A percentile compares a stretch with the other conserved stretches of the same genome.
Conservation (phyloP, 2,329 filamentous ascomycete genomes). For the Colletotrichum paranaense region DNA sequence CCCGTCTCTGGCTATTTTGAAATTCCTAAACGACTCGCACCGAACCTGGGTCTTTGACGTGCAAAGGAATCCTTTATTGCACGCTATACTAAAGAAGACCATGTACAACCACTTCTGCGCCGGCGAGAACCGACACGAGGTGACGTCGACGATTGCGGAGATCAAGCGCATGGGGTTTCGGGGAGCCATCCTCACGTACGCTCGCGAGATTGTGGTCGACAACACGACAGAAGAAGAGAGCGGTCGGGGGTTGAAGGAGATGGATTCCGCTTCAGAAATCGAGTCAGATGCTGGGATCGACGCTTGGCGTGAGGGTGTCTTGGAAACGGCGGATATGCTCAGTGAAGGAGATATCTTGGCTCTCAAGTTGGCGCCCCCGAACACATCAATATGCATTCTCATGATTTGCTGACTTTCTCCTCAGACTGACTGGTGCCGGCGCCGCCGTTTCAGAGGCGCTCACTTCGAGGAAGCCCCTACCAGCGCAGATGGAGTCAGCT, state of each 20-base stretch:
- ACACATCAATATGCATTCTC: too few relatives aligned
- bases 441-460: slow-evolving; percentile 76
- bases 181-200: slow-evolving; percentile 88
- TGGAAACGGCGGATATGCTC: slow-evolving; percentile 80
- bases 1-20: neutral
- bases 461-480: slow-evolving; percentile 70
- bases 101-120: slow-evolving; percentile 95
- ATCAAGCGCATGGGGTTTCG: slow-evolving; percentile 82
- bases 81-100: slow-evolving; percentile 78
- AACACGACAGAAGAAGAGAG: slow-evolving; percentile 60
- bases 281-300: slow-evolving; percentile 66
- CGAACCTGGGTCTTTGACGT: slow-evolving; percentile 64
- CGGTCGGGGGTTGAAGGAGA: slow-evolving; percentile 53
- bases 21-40: slow-evolving; percentile 19
- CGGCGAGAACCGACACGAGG: slow-evolving; percentile 78
- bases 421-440: slow-evolving; percentile 84
- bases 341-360: slow-evolving; percentile 73
- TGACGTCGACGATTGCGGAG: slow-evolving; percentile 70
- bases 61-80: slow-evolving; percentile 79
- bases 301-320: slow-evolving; percentile 80
- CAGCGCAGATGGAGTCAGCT: slow-evolving; percentile 73
- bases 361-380: slow-evolving; percentile 60
- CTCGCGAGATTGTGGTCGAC: slow-evolving; percentile 80
- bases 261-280: slow-evolving; percentile 59
- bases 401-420: neutral